Evolutionary conservation across 2,329 filamentous ascomycete species (phyloP).

Genomic region (Ophiostoma himal-ulmi): DNA sequence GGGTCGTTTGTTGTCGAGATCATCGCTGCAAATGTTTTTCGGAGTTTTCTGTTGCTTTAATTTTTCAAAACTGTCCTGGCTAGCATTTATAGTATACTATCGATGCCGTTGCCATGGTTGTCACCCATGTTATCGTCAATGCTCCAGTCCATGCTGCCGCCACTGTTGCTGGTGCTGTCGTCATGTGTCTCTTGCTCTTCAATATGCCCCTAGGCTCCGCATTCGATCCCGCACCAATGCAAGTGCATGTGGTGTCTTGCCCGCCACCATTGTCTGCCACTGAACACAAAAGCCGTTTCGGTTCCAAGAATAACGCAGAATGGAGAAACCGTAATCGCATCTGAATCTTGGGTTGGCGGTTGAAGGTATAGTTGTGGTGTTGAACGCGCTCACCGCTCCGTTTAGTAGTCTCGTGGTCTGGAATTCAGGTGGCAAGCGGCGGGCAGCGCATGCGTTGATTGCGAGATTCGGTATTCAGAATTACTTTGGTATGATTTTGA

Average conservation of each 20-base stretch:
- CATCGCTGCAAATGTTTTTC: neutral
- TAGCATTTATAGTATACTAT: no score
- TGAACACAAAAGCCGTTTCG: neutral
- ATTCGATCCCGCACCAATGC: neutral
- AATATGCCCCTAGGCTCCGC: neutral
- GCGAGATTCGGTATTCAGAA: neutral
- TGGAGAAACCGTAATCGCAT: neutral
- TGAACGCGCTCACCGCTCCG: neutral
- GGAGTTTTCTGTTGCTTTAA: neutral
- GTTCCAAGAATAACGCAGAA: neutral
- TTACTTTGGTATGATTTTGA: neutral
- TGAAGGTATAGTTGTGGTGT: neutral
- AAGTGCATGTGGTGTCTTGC: constrained; percentile 10
- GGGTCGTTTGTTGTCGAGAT: neutral
- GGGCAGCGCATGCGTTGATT: neutral
- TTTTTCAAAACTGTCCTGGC: no score
- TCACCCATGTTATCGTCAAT: neutral
- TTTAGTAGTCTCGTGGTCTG: neutral
- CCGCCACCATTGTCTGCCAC: neutral
- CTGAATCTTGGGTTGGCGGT: neutral
- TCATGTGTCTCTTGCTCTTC: neutral
- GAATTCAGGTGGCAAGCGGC: neutral
- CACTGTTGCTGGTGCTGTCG: neutral
- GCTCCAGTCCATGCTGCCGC: neutral
- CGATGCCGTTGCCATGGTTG: neutral